phyloP scores from a whole-genome alignment of 768 basidiomycete species.

The Antrodiella citrinella region DNA sequence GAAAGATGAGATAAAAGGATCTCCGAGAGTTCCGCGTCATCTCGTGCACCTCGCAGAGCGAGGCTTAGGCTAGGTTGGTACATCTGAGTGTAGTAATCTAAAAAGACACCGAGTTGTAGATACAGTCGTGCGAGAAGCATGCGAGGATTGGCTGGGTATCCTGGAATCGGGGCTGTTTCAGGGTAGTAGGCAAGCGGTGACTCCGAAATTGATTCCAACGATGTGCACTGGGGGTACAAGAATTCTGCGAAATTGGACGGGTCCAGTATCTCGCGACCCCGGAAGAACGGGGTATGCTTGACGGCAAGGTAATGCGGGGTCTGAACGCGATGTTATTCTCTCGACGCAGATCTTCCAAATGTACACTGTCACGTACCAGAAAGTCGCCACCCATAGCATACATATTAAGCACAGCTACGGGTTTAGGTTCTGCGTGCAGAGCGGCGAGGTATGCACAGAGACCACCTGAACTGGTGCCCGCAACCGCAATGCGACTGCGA shows the following conservation, averaged over 20 bases:
- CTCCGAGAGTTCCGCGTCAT: not conserved
- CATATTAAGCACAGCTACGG: constrained; percentile 45
- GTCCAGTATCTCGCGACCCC: constrained; percentile 48
- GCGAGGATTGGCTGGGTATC: constrained; percentile 54
- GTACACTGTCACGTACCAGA: constrained; percentile 24
- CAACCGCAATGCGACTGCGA: constrained; percentile 36
- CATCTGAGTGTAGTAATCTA: constrained; percentile 50
- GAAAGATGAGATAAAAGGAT: constrained; percentile 17
- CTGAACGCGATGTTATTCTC: too few species aligned
- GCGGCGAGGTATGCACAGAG: constrained; percentile 58
- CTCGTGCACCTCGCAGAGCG: constrained; percentile 22
- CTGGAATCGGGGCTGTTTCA: constrained; percentile 37
- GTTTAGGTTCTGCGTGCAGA: constrained; percentile 43
- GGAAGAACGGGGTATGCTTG: constrained; percentile 44
- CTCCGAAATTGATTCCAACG: constrained; percentile 25
- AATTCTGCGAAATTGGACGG: constrained; percentile 37
- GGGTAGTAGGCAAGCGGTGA: constrained; percentile 43
- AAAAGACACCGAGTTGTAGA: constrained; percentile 45
- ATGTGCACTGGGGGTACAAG: constrained; percentile 32
- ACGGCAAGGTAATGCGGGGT: constrained; percentile 40
- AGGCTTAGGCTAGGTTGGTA: constrained; percentile 40
- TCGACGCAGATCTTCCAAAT: too few species aligned
- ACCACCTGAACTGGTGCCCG: constrained; percentile 55
- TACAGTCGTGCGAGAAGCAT: constrained; percentile 51
- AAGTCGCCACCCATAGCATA: constrained; percentile 62